Evolutionary conservation across 1,284 basidiomycete genomes (phyloP).

Genomic region (Mrakiaceae sp.): DNA sequence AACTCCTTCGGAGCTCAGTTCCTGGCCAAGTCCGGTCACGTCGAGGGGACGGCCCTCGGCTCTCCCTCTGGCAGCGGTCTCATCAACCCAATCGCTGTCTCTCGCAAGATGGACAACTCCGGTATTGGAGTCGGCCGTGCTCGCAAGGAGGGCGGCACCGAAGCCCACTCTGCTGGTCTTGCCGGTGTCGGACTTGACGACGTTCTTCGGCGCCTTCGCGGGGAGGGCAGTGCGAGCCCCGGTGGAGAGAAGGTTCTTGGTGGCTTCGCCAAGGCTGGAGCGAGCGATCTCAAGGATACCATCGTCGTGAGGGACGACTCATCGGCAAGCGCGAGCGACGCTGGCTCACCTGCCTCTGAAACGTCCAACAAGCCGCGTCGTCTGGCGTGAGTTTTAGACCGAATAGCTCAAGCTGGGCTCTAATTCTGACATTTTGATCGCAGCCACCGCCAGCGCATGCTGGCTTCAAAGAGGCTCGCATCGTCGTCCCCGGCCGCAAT

Average conservation of each 20-base stretch:
- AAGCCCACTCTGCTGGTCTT: constrained; percentile 4
- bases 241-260: constrained; percentile 5
- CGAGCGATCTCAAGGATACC: neutral
- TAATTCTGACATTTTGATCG: no score
- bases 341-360: neutral
- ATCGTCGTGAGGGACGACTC: constrained; percentile 5
- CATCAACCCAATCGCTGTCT: constrained; percentile 35
- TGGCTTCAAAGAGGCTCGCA: constrained; percentile 7
- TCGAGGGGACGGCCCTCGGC: constrained; percentile 30
- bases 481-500: constrained; percentile 10
- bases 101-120: constrained; percentile 32
- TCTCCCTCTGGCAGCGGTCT: constrained; percentile 27
- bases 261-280: constrained; percentile 10
- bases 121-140: constrained; percentile 36
- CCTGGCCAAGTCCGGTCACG: constrained; percentile 35
- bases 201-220: constrained; percentile 3
- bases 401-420: neutral
- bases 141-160: constrained; percentile 28
- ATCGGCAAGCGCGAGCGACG: neutral
- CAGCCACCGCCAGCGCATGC: constrained; percentile 13
- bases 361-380: neutral
- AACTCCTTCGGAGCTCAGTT: constrained; percentile 36
- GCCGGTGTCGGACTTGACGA: constrained; percentile 11
- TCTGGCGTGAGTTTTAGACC: constrained; percentile 8
- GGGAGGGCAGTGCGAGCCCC: neutral